phyloP scores from a whole-genome alignment of 2,329 filamentous ascomycete species.

The Nothophaeocryptopus gaeumannii region DNA sequence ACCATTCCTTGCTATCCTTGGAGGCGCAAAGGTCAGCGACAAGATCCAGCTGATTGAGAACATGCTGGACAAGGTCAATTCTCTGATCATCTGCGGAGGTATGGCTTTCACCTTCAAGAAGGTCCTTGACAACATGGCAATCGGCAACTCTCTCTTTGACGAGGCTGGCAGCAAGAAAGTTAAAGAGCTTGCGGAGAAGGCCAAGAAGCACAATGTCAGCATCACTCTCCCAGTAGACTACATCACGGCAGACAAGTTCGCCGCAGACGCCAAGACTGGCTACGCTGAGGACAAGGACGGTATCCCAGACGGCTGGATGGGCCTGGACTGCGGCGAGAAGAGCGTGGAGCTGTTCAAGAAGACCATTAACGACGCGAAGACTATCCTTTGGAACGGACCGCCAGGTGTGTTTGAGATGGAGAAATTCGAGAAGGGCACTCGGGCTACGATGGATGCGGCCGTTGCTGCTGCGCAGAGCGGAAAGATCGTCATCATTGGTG shows the following conservation, averaged over 20 bases:
- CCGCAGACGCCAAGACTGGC: slow-evolving; percentile 74
- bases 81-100: slow-evolving; percentile 90
- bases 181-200: slow-evolving; percentile 83
- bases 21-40: slow-evolving; percentile 97
- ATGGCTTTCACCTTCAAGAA: slow-evolving; percentile 99
- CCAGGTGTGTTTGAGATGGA: slow-evolving; percentile 97
- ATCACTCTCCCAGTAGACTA: slow-evolving; percentile 93
- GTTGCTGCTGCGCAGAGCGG: slow-evolving; percentile 76
- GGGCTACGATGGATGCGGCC: slow-evolving; percentile 84
- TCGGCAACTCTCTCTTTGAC: slow-evolving; percentile 89
- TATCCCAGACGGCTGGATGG: slow-evolving; percentile 97
- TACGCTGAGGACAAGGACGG: slow-evolving; percentile 81
- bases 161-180: slow-evolving; percentile 93
- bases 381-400: slow-evolving; percentile 98
- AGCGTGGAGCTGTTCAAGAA: slow-evolving; percentile 83
- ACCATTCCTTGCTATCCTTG: slow-evolving; percentile 97
- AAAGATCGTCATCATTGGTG: slow-evolving; percentile 97
- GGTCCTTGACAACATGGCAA: slow-evolving; percentile 85
- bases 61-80: slow-evolving; percentile 96
- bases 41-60: slow-evolving; percentile 99
- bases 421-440: slow-evolving; percentile 87
- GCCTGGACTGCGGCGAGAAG: slow-evolving; percentile 89
- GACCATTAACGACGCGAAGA: slow-evolving; percentile 83
- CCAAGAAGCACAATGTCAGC: slow-evolving; percentile 93
- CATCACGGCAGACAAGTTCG: slow-evolving; percentile 93